Percentiles rank a stretch among this genome's conserved stretches.
Evolutionary conservation across 352 stramenopile genomes (phyloP).

Genomic region (Pythium volutum): DNA sequence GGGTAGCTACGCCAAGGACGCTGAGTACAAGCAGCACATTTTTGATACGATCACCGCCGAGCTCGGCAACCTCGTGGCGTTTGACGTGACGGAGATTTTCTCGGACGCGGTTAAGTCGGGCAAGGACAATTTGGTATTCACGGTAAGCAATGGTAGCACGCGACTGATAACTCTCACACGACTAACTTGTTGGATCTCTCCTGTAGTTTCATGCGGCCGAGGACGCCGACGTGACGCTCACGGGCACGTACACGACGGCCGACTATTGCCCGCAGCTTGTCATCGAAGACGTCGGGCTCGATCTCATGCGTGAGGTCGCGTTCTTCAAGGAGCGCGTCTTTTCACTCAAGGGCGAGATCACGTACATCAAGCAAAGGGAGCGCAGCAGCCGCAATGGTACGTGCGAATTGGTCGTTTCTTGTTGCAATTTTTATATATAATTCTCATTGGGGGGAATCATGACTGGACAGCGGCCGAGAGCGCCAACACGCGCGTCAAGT

Average conservation of each 20-base stretch:
- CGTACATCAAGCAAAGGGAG: slow-evolving; percentile 78
- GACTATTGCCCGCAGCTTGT: slow-evolving; percentile 80
- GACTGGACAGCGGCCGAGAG: slow-evolving; percentile 64
- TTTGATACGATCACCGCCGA: slow-evolving; percentile 50
- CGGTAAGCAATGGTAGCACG: no score
- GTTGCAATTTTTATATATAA: no score
- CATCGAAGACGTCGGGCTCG: slow-evolving; percentile 75
- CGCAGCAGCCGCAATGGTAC: slow-evolving; percentile 67
- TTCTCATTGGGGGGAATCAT: background rate
- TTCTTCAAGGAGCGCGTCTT: slow-evolving; percentile 82
- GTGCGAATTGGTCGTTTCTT: no score
- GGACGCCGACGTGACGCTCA: slow-evolving; percentile 48
- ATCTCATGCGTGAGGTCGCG: slow-evolving; percentile 79
- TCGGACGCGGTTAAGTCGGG: slow-evolving; percentile 41
- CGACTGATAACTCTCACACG: no score
- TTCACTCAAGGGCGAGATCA: slow-evolving; percentile 70
- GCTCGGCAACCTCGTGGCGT: slow-evolving; percentile 61
- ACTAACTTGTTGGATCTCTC: slow-evolving; percentile 3
- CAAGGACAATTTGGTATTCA: slow-evolving; percentile 54
- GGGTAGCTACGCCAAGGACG: slow-evolving; percentile 20
- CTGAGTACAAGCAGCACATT: slow-evolving; percentile 45
- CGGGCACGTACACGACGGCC: slow-evolving; percentile 49
- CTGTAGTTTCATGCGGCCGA: slow-evolving; percentile 50
- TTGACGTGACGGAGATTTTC: slow-evolving; percentile 83
- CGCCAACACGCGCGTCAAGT: slow-evolving; percentile 79